A percentile compares a stretch with the other conserved stretches of the same genome.
Evolutionary conservation across 768 basidiomycete genomes (phyloP).

Genomic region (Kwoniella dejecticola): DNA sequence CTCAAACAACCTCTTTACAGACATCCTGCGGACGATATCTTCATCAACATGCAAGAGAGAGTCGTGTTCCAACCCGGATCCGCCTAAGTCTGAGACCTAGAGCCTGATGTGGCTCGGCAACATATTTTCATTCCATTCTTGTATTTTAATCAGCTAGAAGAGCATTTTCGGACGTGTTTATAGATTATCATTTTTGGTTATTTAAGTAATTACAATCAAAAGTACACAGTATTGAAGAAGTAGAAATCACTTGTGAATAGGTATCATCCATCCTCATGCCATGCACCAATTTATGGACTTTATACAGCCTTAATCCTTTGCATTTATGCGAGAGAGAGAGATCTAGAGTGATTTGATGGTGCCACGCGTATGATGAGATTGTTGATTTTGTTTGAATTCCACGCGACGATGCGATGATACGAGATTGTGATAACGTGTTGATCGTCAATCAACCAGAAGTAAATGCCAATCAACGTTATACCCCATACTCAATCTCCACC

Average conservation of each 20-base stretch:
- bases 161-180: slow-evolving; percentile 4
- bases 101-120: too few species aligned
- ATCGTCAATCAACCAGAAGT: slow-evolving; percentile 2
- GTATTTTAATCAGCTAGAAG: neutral
- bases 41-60: slow-evolving; percentile 43
- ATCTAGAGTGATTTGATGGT: neutral
- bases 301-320: neutral
- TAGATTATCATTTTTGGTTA: neutral
- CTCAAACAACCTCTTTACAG: slow-evolving; percentile 90
- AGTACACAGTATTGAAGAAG: neutral
- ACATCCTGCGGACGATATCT: slow-evolving; percentile 47
- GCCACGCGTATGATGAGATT: neutral
- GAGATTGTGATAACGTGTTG: too few species aligned
- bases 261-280: neutral
- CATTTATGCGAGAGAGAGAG: neutral
- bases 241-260: neutral
- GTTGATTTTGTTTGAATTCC: neutral
- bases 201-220: neutral
- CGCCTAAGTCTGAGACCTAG: slow-evolving; percentile 3
- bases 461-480: neutral
- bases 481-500: neutral
- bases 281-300: slow-evolving; percentile 14
- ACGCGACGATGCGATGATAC: too few species aligned
- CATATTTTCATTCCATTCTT: neutral
- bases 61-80: slow-evolving; percentile 45